Evolutionary conservation across 2,329 filamentous ascomycete species (phyloP).

Genomic region (Fusarium avenaceum): DNA sequence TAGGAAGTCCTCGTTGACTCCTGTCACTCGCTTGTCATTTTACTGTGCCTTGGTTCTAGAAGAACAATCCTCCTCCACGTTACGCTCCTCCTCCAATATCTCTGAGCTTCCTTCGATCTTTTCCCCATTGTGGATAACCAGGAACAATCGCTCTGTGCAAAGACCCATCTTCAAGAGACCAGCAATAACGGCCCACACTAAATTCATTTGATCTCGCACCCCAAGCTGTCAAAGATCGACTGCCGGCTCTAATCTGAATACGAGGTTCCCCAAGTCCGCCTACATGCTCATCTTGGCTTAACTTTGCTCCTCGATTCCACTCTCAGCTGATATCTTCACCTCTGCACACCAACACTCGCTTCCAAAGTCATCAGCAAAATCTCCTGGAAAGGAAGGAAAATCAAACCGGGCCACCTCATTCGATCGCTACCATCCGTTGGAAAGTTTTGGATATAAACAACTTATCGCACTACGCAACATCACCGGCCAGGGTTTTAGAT

Average conservation of each 20-base stretch:
- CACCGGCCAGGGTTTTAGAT: constrained; percentile 30
- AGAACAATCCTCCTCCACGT: constrained; percentile 33
- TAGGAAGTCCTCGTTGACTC: constrained; percentile 81
- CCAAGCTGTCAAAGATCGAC: constrained; percentile 27
- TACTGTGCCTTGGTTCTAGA: constrained; percentile 57
- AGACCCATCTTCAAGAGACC: constrained; percentile 34
- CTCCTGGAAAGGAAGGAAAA: constrained; percentile 37
- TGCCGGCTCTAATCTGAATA: constrained; percentile 32
- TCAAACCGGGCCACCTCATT: constrained; percentile 48
- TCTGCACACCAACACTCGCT: constrained; percentile 54
- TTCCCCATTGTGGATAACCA: constrained; percentile 35
- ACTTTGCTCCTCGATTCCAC: constrained; percentile 32
- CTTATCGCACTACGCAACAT: constrained; percentile 12
- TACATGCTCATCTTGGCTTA: constrained; percentile 27
- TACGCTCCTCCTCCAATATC: constrained; percentile 55
- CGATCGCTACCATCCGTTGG: constrained; percentile 54
- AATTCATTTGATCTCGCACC: constrained; percentile 21
- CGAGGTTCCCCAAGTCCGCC: constrained; percentile 29
- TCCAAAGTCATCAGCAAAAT: constrained; percentile 37
- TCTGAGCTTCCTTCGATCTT: constrained; percentile 37
- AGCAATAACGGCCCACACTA: constrained; percentile 29
- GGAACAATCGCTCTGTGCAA: constrained; percentile 40
- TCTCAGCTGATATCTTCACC: constrained; percentile 42
- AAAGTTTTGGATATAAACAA: constrained; percentile 33
- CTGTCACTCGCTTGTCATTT: constrained; percentile 81